A percentile compares a stretch with the other conserved stretches of the same genome.
These are phyloP conservation scores for Escovopsis sp. DNA, from an alignment of 2,329 filamentous ascomycete genomes.

Conservation along the genomic window DNA sequence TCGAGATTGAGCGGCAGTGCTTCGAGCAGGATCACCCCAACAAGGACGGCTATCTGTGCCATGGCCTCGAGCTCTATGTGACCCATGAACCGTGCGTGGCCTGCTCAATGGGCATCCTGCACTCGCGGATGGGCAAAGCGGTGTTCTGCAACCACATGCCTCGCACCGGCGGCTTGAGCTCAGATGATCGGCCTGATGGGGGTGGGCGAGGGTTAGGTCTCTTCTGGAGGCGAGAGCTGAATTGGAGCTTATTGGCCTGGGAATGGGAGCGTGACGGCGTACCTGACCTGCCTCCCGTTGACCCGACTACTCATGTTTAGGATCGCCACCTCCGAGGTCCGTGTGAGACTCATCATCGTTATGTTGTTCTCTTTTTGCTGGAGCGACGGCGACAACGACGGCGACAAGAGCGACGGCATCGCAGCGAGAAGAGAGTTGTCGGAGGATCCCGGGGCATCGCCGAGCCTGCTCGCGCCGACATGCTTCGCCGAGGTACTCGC, in stretches of 20 bases:
- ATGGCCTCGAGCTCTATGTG: constrained; percentile 82
- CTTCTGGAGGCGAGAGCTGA: constrained; percentile 62
- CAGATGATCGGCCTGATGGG: constrained; percentile 48
- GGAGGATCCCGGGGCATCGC: neutral
- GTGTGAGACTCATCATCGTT: constrained; percentile 18
- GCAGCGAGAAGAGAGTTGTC: neutral
- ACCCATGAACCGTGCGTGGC: constrained; percentile 94
- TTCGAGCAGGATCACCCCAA: constrained; percentile 49
- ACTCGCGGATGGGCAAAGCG: constrained; percentile 79
- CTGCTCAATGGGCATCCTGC: constrained; percentile 91
- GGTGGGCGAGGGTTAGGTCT: constrained; percentile 48
- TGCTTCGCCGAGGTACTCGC: neutral
- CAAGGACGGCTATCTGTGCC: constrained; percentile 79
- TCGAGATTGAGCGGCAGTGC: constrained; percentile 47
- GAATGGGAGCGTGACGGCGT: constrained; percentile 45
- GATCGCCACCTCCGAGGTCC: constrained; percentile 26
- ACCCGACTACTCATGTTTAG: constrained; percentile 35
- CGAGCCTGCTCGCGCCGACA: neutral
- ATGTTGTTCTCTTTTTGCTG: constrained; percentile 3
- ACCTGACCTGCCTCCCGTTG: constrained; percentile 23
- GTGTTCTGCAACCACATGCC: constrained; percentile 70
- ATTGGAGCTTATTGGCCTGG: constrained; percentile 76
- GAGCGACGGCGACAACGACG: too few relatives aligned
- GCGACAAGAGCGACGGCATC: too few relatives aligned
- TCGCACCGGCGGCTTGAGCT: constrained; percentile 66